Percentiles rank a stretch among this genome's conserved stretches.
These are phyloP conservation scores for Blumeria graminis DNA, from an alignment of 2,329 filamentous ascomycete genomes.

Conservation along the genomic window DNA sequence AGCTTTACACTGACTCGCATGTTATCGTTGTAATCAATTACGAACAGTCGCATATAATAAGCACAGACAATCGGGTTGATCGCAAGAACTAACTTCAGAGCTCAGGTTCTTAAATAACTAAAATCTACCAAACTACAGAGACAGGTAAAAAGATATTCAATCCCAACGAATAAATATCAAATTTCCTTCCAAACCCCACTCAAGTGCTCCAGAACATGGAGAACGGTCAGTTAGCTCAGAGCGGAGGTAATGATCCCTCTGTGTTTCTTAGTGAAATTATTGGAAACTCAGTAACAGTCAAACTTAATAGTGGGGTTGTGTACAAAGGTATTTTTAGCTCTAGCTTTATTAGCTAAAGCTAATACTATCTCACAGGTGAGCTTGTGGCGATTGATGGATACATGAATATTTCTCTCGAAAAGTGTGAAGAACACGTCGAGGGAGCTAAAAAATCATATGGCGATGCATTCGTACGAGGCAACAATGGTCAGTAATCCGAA, in stretches of 20 bases:
- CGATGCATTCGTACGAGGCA: slow-evolving; percentile 85
- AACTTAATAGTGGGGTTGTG: slow-evolving; percentile 93
- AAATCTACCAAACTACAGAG: no score
- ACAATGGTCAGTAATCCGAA: slow-evolving; percentile 44
- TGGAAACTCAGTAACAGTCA: slow-evolving; percentile 79
- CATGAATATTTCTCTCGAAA: slow-evolving; percentile 98
- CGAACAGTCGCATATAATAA: no score
- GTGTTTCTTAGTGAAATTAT: slow-evolving; percentile 88
- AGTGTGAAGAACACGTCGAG: slow-evolving; percentile 78
- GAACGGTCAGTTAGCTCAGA: slow-evolving; percentile 34
- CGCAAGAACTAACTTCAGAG: no score
- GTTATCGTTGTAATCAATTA: no score
- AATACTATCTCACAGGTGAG: slow-evolving; percentile 36
- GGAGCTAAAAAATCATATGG: slow-evolving; percentile 68
- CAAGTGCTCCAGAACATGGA: slow-evolving; percentile 31
- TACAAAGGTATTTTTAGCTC: slow-evolving; percentile 52
- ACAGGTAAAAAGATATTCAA: no score
- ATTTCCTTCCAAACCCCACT: no score
- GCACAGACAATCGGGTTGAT: no score
- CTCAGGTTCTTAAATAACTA: no score
- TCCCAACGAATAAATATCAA: no score
- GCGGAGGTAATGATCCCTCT: slow-evolving; percentile 74
- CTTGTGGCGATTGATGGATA: slow-evolving; percentile 94
- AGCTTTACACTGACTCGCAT: no score
- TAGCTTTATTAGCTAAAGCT: background rate